Base-by-base conservation (phyloP, 2,329 filamentous ascomycete genomes). In the Leptodontidium sp. region DNA sequence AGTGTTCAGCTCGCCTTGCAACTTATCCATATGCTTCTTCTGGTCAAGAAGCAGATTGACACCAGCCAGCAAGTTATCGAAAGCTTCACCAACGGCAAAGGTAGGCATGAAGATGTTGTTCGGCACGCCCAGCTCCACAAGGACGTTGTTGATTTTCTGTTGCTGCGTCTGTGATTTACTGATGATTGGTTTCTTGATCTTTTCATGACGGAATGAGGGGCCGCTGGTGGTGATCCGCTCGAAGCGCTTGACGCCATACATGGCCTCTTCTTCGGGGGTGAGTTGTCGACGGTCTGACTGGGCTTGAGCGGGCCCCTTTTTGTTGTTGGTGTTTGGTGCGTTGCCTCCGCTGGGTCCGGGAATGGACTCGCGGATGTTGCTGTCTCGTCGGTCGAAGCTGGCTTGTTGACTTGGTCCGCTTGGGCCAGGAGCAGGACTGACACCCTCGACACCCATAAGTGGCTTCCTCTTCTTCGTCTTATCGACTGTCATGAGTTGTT, bases 401-500 rank as follows among this genome's bases (percentile, higher is more conserved):
- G 83, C 71, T 64, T 74, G 71, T 66, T 77, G 77, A 21, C 67
- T 73, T 55, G 66, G 52, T 7, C 64, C 63, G 79, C 79, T 72
- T 77, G 81, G 64, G 76, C 79, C 71, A 75, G 70, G 72, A 26
- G 80, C 77, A 24, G 80, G 80, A 11, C 86, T 83, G 67, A 83
- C 86, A 35, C 83, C 85, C 32, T 91, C 90, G 9, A 84, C 82
- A 2, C 86, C 88, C 75, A 91, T 85, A 32, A 91, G 82, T 4
- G 90, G 90, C 78, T 90, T 93, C 68, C 93, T 90, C 81, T 98
- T 98, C 84, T 97, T 97, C 70, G 90, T 90, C 79, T 96, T 94
- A 80, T 98, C 95, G 64, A 90, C 90, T 67, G 87, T 88, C 79
- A 97, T 88, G 45, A 98, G 87, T 72, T 91, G 94, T 77, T 95